These are phyloP conservation scores for Pleodorina starrii DNA, from an alignment of 139 green algal genomes.

Conservation along the genomic window DNA sequence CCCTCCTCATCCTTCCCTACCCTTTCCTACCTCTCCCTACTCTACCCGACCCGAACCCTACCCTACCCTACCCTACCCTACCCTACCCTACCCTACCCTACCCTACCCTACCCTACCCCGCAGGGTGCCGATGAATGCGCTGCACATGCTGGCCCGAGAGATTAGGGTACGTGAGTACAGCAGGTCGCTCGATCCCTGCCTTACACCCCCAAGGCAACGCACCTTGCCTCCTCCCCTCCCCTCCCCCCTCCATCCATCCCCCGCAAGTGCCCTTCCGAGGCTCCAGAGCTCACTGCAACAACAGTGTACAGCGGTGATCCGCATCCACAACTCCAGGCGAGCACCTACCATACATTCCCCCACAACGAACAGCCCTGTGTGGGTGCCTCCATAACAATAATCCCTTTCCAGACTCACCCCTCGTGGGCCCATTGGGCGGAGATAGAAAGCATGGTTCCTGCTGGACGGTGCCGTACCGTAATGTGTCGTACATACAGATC, in stretches of 20 bases:
- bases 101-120: neutral
- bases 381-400: too few relatives aligned
- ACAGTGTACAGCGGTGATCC: neutral
- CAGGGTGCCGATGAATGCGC: neutral
- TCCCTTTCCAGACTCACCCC: neutral
- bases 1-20: neutral
- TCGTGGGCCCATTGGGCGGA: neutral
- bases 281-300: neutral
- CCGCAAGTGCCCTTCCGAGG: neutral
- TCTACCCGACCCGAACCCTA: neutral
- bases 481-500: constrained; percentile 7
- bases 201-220: neutral
- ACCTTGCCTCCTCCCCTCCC: neutral
- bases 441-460: neutral
- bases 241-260: neutral
- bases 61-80: neutral
- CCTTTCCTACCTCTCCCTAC: neutral
- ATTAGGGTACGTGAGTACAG: neutral
- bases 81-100: neutral
- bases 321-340: neutral
- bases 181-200: neutral
- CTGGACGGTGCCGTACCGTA: neutral
- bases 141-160: neutral
- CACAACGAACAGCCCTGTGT: neutral
- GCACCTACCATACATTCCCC: neutral